A percentile compares a stretch with the other conserved stretches of the same genome.
Evolutionary conservation across 805 yeast genomes (phyloP).

Genomic region (Metschnikowia aberdeeniae): DNA sequence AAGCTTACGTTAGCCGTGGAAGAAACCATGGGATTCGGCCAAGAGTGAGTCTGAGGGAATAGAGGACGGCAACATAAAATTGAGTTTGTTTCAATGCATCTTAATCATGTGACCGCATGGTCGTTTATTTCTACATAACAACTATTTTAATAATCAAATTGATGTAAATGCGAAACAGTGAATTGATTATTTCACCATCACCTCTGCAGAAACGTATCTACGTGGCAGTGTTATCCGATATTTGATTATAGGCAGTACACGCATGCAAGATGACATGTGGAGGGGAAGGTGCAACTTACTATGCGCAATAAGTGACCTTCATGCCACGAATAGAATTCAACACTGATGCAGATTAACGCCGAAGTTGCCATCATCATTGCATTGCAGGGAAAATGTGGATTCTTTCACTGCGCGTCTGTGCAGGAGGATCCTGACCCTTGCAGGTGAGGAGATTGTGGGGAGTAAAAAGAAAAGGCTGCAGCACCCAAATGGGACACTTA

Average conservation of each 20-base stretch:
- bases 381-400: too few species aligned
- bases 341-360: too few species aligned
- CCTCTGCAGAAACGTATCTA: background rate
- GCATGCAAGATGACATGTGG: background rate
- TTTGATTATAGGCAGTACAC: background rate
- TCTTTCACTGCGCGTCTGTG: too few species aligned
- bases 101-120: constrained; percentile 1
- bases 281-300: background rate
- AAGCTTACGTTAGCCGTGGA: constrained; percentile 95
- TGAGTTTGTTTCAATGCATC: constrained; percentile 2
- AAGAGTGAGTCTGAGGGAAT: constrained; percentile 52
- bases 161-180: background rate
- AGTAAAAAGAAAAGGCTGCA: constrained; percentile 3
- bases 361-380: too few species aligned
- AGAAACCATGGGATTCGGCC: constrained; percentile 98
- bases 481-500: background rate
- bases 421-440: background rate
- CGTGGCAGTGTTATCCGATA: background rate
- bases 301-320: background rate
- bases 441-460: background rate
- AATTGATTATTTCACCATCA: too few species aligned
- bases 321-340: too few species aligned
- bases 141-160: constrained; percentile 1
- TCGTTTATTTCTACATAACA: constrained; percentile 6
- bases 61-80: background rate